phyloP scores from a whole-genome alignment of 139 green algal genomes.

The Micromonas commoda region DNA sequence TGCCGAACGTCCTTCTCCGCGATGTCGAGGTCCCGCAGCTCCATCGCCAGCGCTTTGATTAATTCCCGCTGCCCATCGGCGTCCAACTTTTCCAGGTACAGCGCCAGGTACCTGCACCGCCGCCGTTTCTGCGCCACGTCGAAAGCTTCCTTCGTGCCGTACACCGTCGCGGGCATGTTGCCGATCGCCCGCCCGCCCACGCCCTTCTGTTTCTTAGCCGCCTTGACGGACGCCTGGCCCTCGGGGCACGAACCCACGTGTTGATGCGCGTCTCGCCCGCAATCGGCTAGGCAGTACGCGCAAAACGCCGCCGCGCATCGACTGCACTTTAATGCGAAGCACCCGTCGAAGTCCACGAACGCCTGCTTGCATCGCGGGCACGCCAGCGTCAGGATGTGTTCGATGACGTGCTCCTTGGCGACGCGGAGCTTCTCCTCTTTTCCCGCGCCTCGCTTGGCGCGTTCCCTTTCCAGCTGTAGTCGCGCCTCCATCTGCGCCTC shows the following conservation, averaged over 20 bases:
- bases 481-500: neutral
- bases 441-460: neutral
- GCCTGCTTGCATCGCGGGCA: constrained; percentile 32
- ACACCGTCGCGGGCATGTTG: neutral
- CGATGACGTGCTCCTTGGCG: constrained; percentile 30
- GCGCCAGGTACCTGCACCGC: neutral
- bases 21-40: constrained; percentile 4
- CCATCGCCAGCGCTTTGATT: neutral
- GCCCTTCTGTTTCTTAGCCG: neutral
- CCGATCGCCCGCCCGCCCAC: neutral
- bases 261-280: constrained; percentile 26
- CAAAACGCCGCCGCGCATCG: constrained; percentile 27
- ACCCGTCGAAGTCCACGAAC: constrained; percentile 28
- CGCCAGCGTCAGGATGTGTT: constrained; percentile 43
- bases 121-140: neutral
- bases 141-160: neutral
- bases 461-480: neutral
- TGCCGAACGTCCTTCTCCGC: neutral
- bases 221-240: neutral
- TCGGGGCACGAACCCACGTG: constrained; percentile 22
- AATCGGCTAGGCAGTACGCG: constrained; percentile 28
- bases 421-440: neutral
- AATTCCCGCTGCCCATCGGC: neutral
- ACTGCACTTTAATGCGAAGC: constrained; percentile 16
- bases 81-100: neutral